A percentile compares a stretch with the other conserved stretches of the same genome.
Conservation (phyloP, 2,329 filamentous ascomycete genomes). For the Fusarium sp. region DNA sequence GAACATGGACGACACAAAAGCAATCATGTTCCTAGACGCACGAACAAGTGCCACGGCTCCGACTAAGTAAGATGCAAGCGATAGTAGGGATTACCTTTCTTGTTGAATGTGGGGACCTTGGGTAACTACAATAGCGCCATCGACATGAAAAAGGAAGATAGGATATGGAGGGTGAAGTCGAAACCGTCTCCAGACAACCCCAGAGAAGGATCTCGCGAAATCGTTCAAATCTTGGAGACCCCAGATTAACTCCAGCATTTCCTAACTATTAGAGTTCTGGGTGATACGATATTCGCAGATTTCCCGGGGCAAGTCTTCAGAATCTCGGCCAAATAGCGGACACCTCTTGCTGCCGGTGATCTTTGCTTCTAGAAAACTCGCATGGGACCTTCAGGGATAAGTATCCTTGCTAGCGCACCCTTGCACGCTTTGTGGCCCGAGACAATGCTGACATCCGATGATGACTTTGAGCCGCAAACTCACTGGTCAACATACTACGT, state of each 20-base stretch:
- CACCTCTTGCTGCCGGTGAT: constrained; percentile 6
- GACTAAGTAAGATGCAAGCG: neutral
- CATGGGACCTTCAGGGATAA: constrained; percentile 31
- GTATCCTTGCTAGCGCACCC: constrained; percentile 45
- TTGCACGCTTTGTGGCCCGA: constrained; percentile 19
- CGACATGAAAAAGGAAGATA: neutral
- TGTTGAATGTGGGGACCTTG: neutral
- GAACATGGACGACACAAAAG: constrained; percentile 2
- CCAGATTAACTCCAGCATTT: constrained; percentile 6
- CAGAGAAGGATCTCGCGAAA: neutral
- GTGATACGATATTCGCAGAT: constrained; percentile 4
- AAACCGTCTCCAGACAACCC: neutral
- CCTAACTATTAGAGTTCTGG: neutral
- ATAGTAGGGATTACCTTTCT: constrained; percentile 39
- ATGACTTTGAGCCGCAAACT: constrained; percentile 33
- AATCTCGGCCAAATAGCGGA: constrained; percentile 18
- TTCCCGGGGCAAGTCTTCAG: constrained; percentile 2
- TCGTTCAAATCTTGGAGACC: neutral
- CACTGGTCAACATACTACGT: constrained; percentile 1
- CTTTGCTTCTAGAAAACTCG: constrained; percentile 28
- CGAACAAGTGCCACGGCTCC: neutral
- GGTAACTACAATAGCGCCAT: neutral
- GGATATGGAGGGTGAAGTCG: neutral
- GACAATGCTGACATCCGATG: constrained; percentile 19
- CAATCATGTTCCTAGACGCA: constrained; percentile 9